Conservation (phyloP, 495 filamentous ascomycete species). For the Hypoxylon subgilvum region DNA sequence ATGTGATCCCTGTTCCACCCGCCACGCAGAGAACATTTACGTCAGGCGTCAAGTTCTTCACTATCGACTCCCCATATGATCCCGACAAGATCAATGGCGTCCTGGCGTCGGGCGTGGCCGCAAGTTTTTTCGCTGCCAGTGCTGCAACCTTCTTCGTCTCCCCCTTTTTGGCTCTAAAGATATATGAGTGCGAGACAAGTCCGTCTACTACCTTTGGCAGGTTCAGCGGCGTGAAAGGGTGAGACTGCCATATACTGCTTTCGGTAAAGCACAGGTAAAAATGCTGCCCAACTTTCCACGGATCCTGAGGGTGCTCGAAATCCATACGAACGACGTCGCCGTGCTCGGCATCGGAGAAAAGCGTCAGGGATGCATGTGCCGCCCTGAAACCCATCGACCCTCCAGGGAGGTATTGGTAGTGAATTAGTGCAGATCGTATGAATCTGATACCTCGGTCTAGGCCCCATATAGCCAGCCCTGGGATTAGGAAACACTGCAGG, state of each 20-base stretch:
- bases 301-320: conserved; percentile 59
- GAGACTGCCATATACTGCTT: conserved; percentile 68
- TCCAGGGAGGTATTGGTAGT: conserved; percentile 50
- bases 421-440: conserved; percentile 58
- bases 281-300: conserved; percentile 69
- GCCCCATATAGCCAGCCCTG: conserved; percentile 62
- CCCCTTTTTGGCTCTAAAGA: conserved; percentile 66
- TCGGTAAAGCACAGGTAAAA: conserved; percentile 68
- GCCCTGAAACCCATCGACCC: conserved; percentile 54
- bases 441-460: conserved; percentile 60
- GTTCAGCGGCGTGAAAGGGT: conserved; percentile 68
- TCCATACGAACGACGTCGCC: conserved; percentile 64
- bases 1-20: conserved; percentile 70
- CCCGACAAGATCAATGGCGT: conserved; percentile 63
- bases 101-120: conserved; percentile 36
- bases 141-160: conserved; percentile 61
- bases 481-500: conserved; percentile 66
- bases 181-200: conserved; percentile 62
- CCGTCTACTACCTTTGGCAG: conserved; percentile 47
- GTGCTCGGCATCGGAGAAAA: conserved; percentile 56
- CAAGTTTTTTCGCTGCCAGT: conserved; percentile 45
- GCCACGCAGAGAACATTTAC: conserved; percentile 66
- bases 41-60: conserved; percentile 46
- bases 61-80: conserved; percentile 62
- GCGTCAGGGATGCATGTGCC: conserved; percentile 54